phyloP scores from a whole-genome alignment of 768 basidiomycete genomes.

The Leccinum variicolor region DNA sequence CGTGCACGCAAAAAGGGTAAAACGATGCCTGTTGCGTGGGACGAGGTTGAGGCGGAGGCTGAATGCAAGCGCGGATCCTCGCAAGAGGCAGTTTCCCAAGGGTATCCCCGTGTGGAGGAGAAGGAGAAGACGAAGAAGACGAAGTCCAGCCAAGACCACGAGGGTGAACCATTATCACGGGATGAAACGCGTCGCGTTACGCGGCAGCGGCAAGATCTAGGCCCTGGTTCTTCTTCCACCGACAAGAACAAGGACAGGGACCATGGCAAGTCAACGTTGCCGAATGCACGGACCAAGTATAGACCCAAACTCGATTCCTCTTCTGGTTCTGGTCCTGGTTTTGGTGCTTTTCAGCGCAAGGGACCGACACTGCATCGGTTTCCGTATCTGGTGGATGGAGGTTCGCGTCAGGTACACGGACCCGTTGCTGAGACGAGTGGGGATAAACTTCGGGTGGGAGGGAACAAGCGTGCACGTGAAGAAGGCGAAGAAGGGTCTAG shows the following conservation, averaged over 20 bases:
- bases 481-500: background rate
- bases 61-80: slow-evolving; percentile 16
- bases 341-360: slow-evolving; percentile 3
- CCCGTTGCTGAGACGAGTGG: background rate
- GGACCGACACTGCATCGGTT: slow-evolving; percentile 15
- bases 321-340: background rate
- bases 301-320: slow-evolving; percentile 15
- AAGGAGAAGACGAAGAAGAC: background rate
- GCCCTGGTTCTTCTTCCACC: background rate
- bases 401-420: slow-evolving; percentile 9
- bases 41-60: background rate
- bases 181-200: slow-evolving; percentile 2
- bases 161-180: slow-evolving; percentile 4
- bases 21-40: slow-evolving; percentile 2
- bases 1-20: slow-evolving; percentile 33
- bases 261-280: slow-evolving; percentile 11
- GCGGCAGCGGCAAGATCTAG: background rate
- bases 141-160: background rate
- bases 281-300: slow-evolving; percentile 31
- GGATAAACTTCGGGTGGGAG: slow-evolving; percentile 1
- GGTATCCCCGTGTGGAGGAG: background rate
- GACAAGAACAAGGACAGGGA: background rate
- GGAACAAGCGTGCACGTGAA: background rate
- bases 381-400: slow-evolving; percentile 17
- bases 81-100: slow-evolving; percentile 12